These are phyloP conservation scores for Nakaseomyces kungkrabaensis DNA, from an alignment of 1,139 yeast genomes.

Conservation along the genomic window DNA sequence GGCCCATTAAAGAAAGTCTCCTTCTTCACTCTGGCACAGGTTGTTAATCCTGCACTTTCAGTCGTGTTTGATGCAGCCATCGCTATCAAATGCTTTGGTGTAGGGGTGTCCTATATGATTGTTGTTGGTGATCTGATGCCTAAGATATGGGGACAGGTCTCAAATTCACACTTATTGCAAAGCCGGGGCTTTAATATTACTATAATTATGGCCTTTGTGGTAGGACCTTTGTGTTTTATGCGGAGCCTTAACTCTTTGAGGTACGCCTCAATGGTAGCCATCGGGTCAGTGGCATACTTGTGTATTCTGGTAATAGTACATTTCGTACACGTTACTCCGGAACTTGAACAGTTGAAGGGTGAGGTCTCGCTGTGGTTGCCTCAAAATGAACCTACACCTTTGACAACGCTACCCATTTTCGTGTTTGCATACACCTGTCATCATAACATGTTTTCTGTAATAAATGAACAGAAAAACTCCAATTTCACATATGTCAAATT, in stretches of 20 bases:
- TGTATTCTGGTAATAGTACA: conserved; percentile 58
- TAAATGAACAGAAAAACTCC: conserved; percentile 65
- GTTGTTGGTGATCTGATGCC: conserved; percentile 91
- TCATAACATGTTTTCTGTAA: conserved; percentile 84
- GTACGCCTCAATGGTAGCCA: conserved; percentile 77
- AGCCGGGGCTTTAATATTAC: conserved; percentile 59
- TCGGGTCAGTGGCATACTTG: conserved; percentile 70
- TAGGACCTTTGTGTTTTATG: conserved; percentile 69
- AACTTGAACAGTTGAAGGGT: conserved; percentile 50
- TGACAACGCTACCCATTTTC: conserved; percentile 76
- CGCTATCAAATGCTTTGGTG: conserved; percentile 88
- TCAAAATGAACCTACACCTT: conserved; percentile 33
- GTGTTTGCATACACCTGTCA: conserved; percentile 94
- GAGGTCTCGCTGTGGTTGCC: conserved; percentile 34
- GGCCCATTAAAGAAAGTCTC: conserved; percentile 73
- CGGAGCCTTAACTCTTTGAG: conserved; percentile 73
- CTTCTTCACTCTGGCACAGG: conserved; percentile 72
- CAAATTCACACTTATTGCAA: conserved; percentile 50
- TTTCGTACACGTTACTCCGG: conserved; percentile 37
- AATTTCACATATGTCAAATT: conserved; percentile 39
- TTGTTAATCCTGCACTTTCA: conserved; percentile 77
- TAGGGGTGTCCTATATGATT: conserved; percentile 78
- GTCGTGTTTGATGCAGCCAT: conserved; percentile 84
- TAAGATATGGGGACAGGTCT: conserved; percentile 56
- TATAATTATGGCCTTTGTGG: conserved; percentile 44